These are phyloP conservation scores for Lathyrus oleraceus DNA, from an alignment of 306 rosid genomes.

Conservation along the genomic window DNA sequence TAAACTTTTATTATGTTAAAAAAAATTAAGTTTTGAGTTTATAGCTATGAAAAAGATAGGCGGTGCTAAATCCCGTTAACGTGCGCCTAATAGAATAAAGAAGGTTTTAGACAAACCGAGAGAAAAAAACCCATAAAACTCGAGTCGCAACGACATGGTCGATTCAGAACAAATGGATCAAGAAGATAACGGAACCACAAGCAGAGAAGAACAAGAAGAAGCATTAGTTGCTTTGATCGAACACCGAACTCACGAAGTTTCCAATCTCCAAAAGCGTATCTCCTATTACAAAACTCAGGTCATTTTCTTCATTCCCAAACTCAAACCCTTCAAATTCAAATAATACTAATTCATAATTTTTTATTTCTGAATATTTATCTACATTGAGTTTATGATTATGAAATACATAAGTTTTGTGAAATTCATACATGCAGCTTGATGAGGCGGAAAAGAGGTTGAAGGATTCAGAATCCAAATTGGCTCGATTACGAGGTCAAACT, in stretches of 20 bases:
- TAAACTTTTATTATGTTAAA: neutral
- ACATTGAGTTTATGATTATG: neutral
- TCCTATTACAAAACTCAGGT: conserved; percentile 80
- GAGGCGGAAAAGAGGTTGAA: conserved; percentile 71
- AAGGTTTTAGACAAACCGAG: neutral
- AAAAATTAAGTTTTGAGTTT: neutral
- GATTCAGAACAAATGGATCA: neutral
- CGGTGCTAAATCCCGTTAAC: neutral
- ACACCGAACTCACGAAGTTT: conserved; percentile 77
- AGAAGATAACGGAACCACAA: conserved; percentile 23
- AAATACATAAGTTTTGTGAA: conserved; percentile 12
- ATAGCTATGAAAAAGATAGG: neutral
- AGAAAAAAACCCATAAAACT: neutral
- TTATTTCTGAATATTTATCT: neutral
- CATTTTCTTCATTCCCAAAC: neutral
- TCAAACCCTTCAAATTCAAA: neutral
- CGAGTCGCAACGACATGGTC: neutral
- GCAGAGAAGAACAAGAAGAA: conserved; percentile 73
- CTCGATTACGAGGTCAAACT: conserved; percentile 64
- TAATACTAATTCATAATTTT: neutral
- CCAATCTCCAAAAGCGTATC: conserved; percentile 56
- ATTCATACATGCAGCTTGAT: conserved; percentile 58
- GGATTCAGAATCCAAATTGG: conserved; percentile 70
- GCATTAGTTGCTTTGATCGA: conserved; percentile 82
- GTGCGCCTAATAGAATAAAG: neutral